Evolutionary conservation across 306 rosid species (phyloP), one percentile per base, ranked within the genome.

Genomic region (Ammopiptanthus mongolicus): DNA sequence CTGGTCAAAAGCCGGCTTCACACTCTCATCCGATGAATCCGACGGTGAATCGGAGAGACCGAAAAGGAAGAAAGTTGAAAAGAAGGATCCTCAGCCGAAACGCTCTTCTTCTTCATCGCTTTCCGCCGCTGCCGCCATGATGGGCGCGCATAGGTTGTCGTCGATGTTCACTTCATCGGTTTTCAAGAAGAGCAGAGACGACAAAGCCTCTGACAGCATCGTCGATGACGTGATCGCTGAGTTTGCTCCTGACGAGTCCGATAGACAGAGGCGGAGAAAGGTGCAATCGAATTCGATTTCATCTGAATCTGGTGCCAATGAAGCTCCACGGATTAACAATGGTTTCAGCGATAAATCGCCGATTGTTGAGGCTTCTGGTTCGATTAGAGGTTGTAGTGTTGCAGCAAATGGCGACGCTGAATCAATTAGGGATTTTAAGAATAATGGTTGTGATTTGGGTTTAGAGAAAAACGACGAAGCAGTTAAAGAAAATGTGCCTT

Each of bases 151-250:
- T 71, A 87, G 90, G 58, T 75, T 95, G 28, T 91, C 97, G 12
- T 95, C 98, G 14, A 91, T 95, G 97, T 91, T 90, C 57, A 95
- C 98, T 28, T 90, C 93, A 0, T 84, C 93, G 5, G 83, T 81
- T 59, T 95, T 91, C 39, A 90, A 83, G 87, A 88, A 87, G 41
- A 73, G 50, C 34, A 88, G 82, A 77, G 96, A 92, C 0, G 96
- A 92, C 8, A 95, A 84, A 57, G 86, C 64, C 25, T 67, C 70
- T 8, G 93, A 88, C 48, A 88, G 97, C 23, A 84, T 95, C 21
- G 93, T 95, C 1, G 97, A 95, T 6, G 97, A 95, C 57, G 91
- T 95, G 29, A 85, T 95, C 10, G 95, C 93, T 0, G 97, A 92
- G 81, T 91, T 90, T 60, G 93, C 99, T 0, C 92, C 99, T 1